Evolutionary conservation across 371 early-diverging fungal species (phyloP), one percentile per base, ranked within the genome.

Genomic region (Dinochytrium kinnereticum): DNA sequence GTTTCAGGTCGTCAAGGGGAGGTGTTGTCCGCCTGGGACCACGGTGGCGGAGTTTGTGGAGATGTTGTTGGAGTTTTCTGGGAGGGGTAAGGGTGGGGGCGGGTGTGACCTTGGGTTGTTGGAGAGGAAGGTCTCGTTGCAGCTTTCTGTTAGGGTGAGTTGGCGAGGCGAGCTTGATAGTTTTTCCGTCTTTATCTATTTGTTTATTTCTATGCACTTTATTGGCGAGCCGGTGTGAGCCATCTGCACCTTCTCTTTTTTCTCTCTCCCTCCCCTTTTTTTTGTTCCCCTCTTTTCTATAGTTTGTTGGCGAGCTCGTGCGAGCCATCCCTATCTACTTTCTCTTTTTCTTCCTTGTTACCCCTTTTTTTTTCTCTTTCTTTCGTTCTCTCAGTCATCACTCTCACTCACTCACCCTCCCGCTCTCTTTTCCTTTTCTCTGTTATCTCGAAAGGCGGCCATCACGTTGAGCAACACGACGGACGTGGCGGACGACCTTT

Each of bases 21-120:
- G 66, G 28, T 66, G 66, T 28, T 15, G 24, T 7, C 66, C 66
- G 15, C 66, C 30, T 24, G 66, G 66, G 2, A 44, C 66, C 13
- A 66, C 66, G 17, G 66, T 66, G 44, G 66, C 66, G 10, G 66
- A 66, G 44, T 66, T 66, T 37, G 49, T 66, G 24, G 66, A 66
- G 37, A 66, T 66, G 66, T 40, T 66, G 66, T 21, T 66, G 44
- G 44, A 66, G 38, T 44, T 66, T 19, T 39, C 44, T 5, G 44
- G 66, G 28, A 28, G 66, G 66, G 66, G 33, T 10, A 30, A 5
- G n/a, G 38, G 40, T 7, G n/a, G 34, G 61, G 7, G 17, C 7
- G 44, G 44, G 2, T 10, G 2, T 33, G 30, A 66, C 44, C 38
- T 40, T 17, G 26, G 2, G 40, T 15, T 40, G 39, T 30, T 66